phyloP scores from a whole-genome alignment of 352 stramenopile genomes.

The Phytophthora pluvialis region DNA sequence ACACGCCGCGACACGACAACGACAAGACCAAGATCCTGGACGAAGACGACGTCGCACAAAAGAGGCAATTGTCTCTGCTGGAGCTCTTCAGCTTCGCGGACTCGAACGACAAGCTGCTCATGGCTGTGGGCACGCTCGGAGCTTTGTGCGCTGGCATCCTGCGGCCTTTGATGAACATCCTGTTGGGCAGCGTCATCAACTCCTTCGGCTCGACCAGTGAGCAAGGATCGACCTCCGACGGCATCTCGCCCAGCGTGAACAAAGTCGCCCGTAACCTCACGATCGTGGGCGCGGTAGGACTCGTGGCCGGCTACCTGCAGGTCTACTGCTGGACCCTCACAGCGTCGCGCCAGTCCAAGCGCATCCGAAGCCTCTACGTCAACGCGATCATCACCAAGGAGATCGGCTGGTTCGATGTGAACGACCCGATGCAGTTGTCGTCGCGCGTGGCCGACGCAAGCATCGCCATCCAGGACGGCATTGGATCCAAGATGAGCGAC shows the following conservation, averaged over 20 bases:
- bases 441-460: conserved; percentile 42
- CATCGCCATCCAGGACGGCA: conserved; percentile 52
- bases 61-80: conserved; percentile 16
- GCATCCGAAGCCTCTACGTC: conserved; percentile 47
- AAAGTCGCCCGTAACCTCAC: conserved; percentile 38
- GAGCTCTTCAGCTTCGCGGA: conserved; percentile 45
- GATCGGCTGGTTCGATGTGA: conserved; percentile 63
- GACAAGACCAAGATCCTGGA: conserved; percentile 7
- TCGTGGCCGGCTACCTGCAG: conserved; percentile 49
- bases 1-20: conserved; percentile 14
- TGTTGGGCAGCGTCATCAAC: conserved; percentile 42
- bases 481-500: conserved; percentile 52
- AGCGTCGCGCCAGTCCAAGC: conserved; percentile 52
- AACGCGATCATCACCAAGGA: conserved; percentile 49
- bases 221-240: not conserved
- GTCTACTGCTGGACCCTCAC: conserved; percentile 60
- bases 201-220: conserved; percentile 27
- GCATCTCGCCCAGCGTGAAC: conserved; percentile 37
- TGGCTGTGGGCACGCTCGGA: conserved; percentile 26
- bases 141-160: conserved; percentile 17
- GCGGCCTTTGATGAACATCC: conserved; percentile 36
- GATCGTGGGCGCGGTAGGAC: conserved; percentile 30
- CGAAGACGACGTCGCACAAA: not conserved
- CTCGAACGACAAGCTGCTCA: conserved; percentile 36
- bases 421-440: conserved; percentile 51